Evolutionary conservation across 441 rosid genomes (phyloP), one percentile per base, ranked within the genome.

Genomic region (Theobroma grandiflorum): DNA sequence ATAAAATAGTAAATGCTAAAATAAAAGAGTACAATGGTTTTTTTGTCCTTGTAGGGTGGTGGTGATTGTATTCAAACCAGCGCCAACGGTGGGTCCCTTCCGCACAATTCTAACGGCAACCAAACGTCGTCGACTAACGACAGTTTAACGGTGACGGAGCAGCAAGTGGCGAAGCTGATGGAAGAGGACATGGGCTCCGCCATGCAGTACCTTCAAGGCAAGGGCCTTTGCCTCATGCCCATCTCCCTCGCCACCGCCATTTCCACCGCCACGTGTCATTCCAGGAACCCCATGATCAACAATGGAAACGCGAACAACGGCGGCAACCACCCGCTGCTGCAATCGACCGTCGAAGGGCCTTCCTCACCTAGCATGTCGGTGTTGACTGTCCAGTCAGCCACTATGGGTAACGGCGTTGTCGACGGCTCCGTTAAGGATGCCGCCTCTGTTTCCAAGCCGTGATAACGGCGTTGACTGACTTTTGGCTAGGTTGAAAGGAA

Each of bases 171-270:
- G 0, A 96, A 90, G 89, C 88, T 96, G 40, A 93, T 96, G 97
- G 98, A 96, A 63, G 94, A 94, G 80, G 99, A 96, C 76, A 94
- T 94, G 99, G 98, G 98, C 35, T 88, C 98, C 9, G 99, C 99
- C 79, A 96, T 96, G 99, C 98, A 96, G 78, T 96, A 93, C 81
- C 85, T 94, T 45, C 99, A 96, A 82, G 98, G 98, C 50, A 94
- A 96, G 80, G 99, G 99, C 4, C 95, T 96, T 0, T 96, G 99
- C 82, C 94, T 96, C 37, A 96, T 96, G 99, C 99, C 99, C 3
- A 96, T 96, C 76, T 94, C 98, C 0, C 93, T 96, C 7, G 98
- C 98, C 76, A 86, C 96, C 16, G 90, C 95, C 4, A 91, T 94
- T 53, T 94, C 99, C 1, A 87, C 96, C 3, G 87, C 94, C 89